A percentile compares a stretch with the other conserved stretches of the same genome.
Conservation (phyloP, 306 rosid species). For the Astragalus membranaceus region DNA sequence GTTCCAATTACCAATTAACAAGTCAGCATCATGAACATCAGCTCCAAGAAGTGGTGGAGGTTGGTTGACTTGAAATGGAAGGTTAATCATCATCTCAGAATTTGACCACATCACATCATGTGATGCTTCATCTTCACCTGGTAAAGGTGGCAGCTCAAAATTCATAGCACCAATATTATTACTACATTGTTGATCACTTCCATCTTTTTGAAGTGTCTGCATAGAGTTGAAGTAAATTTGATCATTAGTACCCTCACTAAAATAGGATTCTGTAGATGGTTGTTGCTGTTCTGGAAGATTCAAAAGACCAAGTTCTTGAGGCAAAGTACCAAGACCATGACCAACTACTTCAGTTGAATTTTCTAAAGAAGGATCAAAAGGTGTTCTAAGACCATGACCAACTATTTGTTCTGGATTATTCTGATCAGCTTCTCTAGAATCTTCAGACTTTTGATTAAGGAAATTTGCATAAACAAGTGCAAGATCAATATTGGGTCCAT, state of each 20-base stretch:
- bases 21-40: conserved; percentile 49
- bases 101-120: conserved; percentile 44
- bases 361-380: conserved; percentile 32
- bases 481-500: conserved; percentile 63
- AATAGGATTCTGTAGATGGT: too few species aligned
- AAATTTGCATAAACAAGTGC: conserved; percentile 75
- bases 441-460: conserved; percentile 51
- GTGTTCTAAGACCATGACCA: too few species aligned
- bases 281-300: too few species aligned
- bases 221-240: conserved; percentile 30
- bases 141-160: conserved; percentile 63
- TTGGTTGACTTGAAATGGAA: conserved; percentile 30
- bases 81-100: conserved; percentile 48
- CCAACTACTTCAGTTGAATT: conserved; percentile 21
- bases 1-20: conserved; percentile 56
- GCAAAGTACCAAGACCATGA: conserved; percentile 16
- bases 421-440: conserved; percentile 2
- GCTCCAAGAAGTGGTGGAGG: conserved; percentile 31
- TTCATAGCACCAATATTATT: conserved; percentile 18
- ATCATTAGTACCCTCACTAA: too few species aligned
- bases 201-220: conserved; percentile 22
- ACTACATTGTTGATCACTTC: conserved; percentile 19
- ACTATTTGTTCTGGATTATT: conserved; percentile 14
- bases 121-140: conserved; percentile 45
- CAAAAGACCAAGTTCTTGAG: conserved; percentile 30